Evolutionary conservation across 2,329 filamentous ascomycete species (phyloP), one percentile per base, ranked within the genome.

Genomic region (Aspergillus fumigatus): DNA sequence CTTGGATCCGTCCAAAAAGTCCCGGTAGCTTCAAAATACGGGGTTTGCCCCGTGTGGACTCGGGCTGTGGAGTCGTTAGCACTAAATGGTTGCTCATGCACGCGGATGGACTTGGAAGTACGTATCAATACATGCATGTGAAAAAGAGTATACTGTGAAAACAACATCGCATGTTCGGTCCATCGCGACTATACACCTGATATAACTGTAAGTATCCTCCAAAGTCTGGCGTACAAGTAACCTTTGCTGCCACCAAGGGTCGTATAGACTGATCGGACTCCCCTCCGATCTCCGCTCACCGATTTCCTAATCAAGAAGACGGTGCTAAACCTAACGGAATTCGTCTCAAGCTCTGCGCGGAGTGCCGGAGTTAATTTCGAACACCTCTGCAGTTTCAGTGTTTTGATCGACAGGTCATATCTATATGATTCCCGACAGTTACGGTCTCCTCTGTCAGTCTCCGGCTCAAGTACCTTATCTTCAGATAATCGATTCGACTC

Each of bases 241-340:
- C 11, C 23, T 25, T 47, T 21, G 21, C 43, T 47, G 43, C n/a
- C 21, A 26, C 21, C 11, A 25, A 21, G 19, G 41, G 19, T 25
- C 23, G 41, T 17, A 47, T 6, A 25, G 21, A 47, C 11, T 25
- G 21, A 5, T 17, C 43, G 11, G 43, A 47, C 43, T 47, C 19
- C 26, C 11, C 43, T 47, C 43, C 43, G 23, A 26, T 7, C 48
- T 51, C 58, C 63, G 55, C 65, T 72, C 70, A 72, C 70, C 70
- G 70, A 66, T 60, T 61, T 50, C 70, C 70, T 63, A 70, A 70
- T 62, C 52, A 52, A 68, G 69, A 41, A 56, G 57, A 57, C 59
- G 14, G 63, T 57, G 55, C 57, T 49, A 56, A 64, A 62, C 67
- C 67, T 68, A 67, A 64, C 68, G 62, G 55, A 64, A 60, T 45